A percentile compares a stretch with the other conserved stretches of the same genome.
phyloP scores from a whole-genome alignment of 768 basidiomycete species.

The Phylloporus sp. region DNA sequence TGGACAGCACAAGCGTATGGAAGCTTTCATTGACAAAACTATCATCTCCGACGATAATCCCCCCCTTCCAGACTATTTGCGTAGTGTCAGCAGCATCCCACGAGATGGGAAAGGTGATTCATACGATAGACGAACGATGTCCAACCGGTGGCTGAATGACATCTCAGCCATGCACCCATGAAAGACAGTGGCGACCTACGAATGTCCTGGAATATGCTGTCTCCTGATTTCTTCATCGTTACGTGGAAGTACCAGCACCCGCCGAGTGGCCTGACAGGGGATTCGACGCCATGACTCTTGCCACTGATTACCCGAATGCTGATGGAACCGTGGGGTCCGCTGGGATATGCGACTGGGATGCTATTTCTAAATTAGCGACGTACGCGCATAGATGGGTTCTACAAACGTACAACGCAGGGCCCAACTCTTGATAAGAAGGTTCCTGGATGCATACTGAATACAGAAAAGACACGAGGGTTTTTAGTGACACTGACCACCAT shows the following conservation, averaged over 20 bases:
- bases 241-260: slow-evolving; percentile 93
- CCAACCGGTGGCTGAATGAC: slow-evolving; percentile 67
- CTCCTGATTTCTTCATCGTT: slow-evolving; percentile 55
- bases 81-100: slow-evolving; percentile 6
- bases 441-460: slow-evolving; percentile 37
- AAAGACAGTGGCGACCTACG: slow-evolving; percentile 44
- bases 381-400: slow-evolving; percentile 1
- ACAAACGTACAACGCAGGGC: slow-evolving; percentile 50
- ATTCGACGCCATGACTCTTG: slow-evolving; percentile 77
- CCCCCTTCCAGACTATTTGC: slow-evolving; percentile 42
- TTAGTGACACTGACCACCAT: slow-evolving; percentile 50
- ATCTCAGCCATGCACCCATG: not conserved
- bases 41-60: slow-evolving; percentile 54
- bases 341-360: slow-evolving; percentile 69
- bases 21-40: slow-evolving; percentile 46
- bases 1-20: slow-evolving; percentile 82
- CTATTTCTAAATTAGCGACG: slow-evolving; percentile 31
- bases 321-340: slow-evolving; percentile 60
- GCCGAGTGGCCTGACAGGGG: slow-evolving; percentile 85
- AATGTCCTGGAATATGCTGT: slow-evolving; percentile 71
- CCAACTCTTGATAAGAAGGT: slow-evolving; percentile 81
- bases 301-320: slow-evolving; percentile 86
- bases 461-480: not conserved
- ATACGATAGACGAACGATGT: slow-evolving; percentile 82
- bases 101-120: slow-evolving; percentile 19